Base-by-base conservation (phyloP, 2,329 filamentous ascomycete genomes). In the Aspergillus flavus region DNA sequence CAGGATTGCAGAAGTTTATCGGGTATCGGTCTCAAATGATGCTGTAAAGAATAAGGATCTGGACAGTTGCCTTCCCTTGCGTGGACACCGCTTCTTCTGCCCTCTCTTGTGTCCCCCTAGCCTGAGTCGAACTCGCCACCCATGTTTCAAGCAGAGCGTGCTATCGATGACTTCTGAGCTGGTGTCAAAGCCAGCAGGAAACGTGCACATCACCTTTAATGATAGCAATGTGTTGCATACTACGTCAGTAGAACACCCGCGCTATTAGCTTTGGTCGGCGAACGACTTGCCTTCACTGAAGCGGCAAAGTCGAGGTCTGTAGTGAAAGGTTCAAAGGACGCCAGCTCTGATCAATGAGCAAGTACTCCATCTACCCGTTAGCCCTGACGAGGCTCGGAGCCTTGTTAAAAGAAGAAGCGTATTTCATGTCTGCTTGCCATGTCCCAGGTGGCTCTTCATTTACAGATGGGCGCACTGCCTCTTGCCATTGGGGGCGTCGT, bases 31-130 rank as follows among this genome's bases (percentile, higher is more conserved):
- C 36, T 16, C 52, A 39, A 39, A 34, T 55, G 21, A 23, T 21
- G n/a, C 30, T n/a, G 52, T 21, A 39, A 55, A 55, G 21, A 39
- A 55, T 52, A 41, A 19, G 14, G 12, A 39, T 55, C 32, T 23
- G 23, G 23, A 55, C 16, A 55, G 52, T 55, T 55, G 32, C 32
- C 52, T 55, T 55, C 32, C 52, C 52, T 55, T 55, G 32, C 52
- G 21, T 55, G 52, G 52, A 55, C 52, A 55, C 52, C 52, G 52
- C 52, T 26, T 30, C 52, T 55, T 55, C 30, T 19, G 16, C 32
- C 12, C 32, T 54, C 52, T 30, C 52, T 10, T 32, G 52, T 54
- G 28, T 54, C 11, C 26, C 52, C 32, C 26, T 34, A 54, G 14
- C n/a, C 52, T 36, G 16, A 21, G 21, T 52, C 19, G 28, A 19